Percentiles rank a stretch among this genome's conserved stretches.
Evolutionary conservation across 768 basidiomycete species (phyloP).

Genomic region (Leccinum uliginosum): DNA sequence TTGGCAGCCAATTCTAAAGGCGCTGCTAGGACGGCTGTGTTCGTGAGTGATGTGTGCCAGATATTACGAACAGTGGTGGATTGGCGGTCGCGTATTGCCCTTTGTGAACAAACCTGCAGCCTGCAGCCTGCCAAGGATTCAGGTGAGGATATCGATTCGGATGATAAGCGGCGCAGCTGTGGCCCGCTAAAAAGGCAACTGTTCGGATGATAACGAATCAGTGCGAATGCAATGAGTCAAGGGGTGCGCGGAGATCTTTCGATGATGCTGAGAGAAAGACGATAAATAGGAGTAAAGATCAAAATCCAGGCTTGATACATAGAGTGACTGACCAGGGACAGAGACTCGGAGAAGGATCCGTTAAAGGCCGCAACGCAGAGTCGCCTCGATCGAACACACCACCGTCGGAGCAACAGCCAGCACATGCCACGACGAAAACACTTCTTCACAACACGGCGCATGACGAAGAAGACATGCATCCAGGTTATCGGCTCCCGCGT

Average conservation of each 20-base stretch:
- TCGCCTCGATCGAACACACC: neutral
- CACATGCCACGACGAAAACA: neutral
- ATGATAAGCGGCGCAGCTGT: slow-evolving; percentile 2
- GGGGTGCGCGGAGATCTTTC: neutral
- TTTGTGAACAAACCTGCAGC: neutral
- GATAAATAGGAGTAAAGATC: neutral
- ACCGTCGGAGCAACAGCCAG: neutral
- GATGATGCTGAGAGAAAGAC: neutral
- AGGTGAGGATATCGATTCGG: neutral
- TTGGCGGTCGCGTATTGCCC: neutral
- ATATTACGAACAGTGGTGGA: neutral
- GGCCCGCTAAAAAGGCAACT: neutral
- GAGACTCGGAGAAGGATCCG: neutral
- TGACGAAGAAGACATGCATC: neutral
- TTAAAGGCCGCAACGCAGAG: neutral
- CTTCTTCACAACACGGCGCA: neutral
- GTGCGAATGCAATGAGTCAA: neutral
- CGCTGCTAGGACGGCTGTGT: neutral
- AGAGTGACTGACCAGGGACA: neutral
- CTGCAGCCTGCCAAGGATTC: neutral
- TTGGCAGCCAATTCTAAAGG: neutral
- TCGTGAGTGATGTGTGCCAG: neutral
- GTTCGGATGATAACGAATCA: neutral
- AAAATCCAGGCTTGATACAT: neutral
- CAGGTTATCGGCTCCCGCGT: neutral